Percentiles rank a stretch among this genome's conserved stretches.
Evolutionary conservation across 306 rosid species (phyloP).

Genomic region (Gastrolobium bilobum): DNA sequence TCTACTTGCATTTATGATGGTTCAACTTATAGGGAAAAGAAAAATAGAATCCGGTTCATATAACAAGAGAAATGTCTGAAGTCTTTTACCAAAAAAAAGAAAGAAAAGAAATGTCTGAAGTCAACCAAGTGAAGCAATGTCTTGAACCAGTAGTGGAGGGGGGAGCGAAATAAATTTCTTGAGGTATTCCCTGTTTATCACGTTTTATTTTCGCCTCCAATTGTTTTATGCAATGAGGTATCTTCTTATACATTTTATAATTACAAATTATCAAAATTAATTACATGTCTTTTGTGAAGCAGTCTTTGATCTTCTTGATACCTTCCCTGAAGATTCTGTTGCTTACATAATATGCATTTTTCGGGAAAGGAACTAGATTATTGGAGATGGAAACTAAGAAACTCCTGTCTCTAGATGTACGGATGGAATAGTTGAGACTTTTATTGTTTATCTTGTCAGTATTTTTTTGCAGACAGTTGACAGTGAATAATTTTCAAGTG

Average conservation of each 20-base stretch:
- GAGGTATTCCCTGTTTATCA: neutral
- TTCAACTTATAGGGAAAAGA: constrained; percentile 40
- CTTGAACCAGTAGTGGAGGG: neutral
- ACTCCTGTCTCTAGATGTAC: neutral
- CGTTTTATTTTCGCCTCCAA: neutral
- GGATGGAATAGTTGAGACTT: neutral
- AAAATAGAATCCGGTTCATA: neutral
- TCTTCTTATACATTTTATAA: neutral
- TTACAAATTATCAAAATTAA: neutral
- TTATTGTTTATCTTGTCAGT: neutral
- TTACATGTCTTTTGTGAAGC: neutral
- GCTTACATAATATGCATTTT: neutral
- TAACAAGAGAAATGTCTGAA: neutral
- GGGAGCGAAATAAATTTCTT: constrained; percentile 8
- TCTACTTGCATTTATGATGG: constrained; percentile 22
- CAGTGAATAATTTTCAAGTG: neutral
- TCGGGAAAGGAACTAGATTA: neutral
- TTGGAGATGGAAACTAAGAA: neutral
- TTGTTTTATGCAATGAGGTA: neutral
- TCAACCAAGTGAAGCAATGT: neutral
- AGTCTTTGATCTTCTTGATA: neutral
- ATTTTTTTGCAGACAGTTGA: neutral
- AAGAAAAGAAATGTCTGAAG: neutral
- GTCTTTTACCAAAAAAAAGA: neutral
- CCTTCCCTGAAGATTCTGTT: neutral